Conservation (phyloP, 148 eudicot species). For the Silene latifolia region DNA sequence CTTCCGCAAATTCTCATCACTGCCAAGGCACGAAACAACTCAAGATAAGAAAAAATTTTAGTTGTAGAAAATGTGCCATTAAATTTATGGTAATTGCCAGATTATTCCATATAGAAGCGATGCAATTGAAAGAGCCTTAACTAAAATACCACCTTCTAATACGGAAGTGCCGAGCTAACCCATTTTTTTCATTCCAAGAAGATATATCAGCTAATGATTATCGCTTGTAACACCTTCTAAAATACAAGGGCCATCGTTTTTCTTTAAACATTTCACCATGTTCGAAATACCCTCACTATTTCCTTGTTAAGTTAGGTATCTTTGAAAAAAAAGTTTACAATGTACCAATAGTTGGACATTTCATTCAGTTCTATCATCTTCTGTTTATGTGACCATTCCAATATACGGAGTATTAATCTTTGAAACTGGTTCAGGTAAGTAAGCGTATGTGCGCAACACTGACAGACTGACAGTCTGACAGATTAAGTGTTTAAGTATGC, state of each 20-base stretch:
- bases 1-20: conserved; percentile 77
- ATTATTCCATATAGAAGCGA: background rate
- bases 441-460: too few species aligned
- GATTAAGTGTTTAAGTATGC: too few species aligned
- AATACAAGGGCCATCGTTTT: background rate
- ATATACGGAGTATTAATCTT: background rate
- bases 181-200: too few species aligned
- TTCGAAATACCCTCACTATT: background rate
- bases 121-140: background rate
- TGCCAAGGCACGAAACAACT: conserved; percentile 38
- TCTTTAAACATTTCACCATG: background rate
- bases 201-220: too few species aligned
- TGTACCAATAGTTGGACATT: background rate
- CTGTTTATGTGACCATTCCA: background rate
- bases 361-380: background rate
- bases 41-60: conserved; percentile 8
- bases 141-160: background rate
- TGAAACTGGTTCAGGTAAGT: background rate
- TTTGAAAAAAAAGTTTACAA: background rate
- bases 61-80: background rate
- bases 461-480: too few species aligned
- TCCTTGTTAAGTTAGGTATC: background rate
- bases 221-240: too few species aligned
- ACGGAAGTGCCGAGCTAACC: too few species aligned
- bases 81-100: background rate